Evolutionary conservation across 2,329 filamentous ascomycete species (phyloP).

Genomic region (Arthrinium phaeospermum): DNA sequence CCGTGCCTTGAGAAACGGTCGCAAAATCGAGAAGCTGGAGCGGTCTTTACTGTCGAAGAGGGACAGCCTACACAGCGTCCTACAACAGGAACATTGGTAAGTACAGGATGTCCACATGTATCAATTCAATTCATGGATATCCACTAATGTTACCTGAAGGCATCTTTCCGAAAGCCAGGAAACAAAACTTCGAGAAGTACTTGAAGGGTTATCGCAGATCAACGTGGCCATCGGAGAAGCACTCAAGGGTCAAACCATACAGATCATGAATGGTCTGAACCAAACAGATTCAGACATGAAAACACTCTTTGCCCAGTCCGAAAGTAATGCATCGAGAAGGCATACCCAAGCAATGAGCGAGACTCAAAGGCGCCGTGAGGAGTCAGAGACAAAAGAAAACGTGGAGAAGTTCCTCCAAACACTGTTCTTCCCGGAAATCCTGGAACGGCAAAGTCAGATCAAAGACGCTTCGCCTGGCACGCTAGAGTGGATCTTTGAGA

Average conservation of each 20-base stretch:
- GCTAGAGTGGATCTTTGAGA: not conserved
- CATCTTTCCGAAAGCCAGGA: not conserved
- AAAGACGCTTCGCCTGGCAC: not conserved
- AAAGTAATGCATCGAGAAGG: not conserved
- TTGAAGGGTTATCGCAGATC: not conserved
- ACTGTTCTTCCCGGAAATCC: not conserved
- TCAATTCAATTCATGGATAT: not conserved
- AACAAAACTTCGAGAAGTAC: not conserved
- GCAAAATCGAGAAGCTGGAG: not conserved
- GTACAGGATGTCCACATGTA: not conserved
- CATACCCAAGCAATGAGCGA: not conserved
- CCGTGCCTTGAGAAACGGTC: not conserved
- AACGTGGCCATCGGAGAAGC: not conserved
- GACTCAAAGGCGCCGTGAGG: not conserved
- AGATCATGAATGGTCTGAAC: not conserved
- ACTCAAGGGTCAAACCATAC: not conserved
- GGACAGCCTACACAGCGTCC: not conserved
- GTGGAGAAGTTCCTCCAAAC: not conserved
- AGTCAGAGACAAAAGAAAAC: not conserved
- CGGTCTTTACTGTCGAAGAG: not conserved
- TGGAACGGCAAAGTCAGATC: not conserved
- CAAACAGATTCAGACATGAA: not conserved
- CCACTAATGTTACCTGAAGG: not conserved
- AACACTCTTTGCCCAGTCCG: not conserved
- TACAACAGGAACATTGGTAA: not conserved